These are phyloP conservation scores for Colletotrichum phormii DNA, from an alignment of 2,329 filamentous ascomycete species.

Conservation along the genomic window DNA sequence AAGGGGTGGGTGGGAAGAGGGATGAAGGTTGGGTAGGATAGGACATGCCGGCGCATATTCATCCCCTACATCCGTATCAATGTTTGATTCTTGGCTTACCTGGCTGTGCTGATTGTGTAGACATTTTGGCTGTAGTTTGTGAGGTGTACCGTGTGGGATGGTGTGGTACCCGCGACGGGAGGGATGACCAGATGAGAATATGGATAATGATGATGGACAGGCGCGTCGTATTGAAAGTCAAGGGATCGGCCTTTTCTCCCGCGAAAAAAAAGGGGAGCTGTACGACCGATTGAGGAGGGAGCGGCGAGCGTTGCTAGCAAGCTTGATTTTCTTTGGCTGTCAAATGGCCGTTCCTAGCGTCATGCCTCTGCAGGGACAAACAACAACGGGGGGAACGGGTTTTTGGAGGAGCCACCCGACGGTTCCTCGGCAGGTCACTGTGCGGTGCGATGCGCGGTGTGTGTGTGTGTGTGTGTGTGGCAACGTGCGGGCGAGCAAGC, in stretches of 20 bases:
- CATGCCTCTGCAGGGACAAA: constrained; percentile 35
- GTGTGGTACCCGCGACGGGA: constrained; percentile 29
- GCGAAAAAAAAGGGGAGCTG: constrained; percentile 28
- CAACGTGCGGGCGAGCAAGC: constrained; percentile 5
- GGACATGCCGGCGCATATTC: constrained; percentile 27
- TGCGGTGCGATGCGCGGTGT: background rate
- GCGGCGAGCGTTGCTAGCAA: constrained; percentile 21
- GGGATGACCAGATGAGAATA: constrained; percentile 6
- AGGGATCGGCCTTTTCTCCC: constrained; percentile 32
- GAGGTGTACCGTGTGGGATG: constrained; percentile 6
- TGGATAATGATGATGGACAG: constrained; percentile 33
- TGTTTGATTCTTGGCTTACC: constrained; percentile 38
- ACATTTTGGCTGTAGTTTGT: constrained; percentile 36
- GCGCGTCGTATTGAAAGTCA: constrained; percentile 29
- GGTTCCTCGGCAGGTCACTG: constrained; percentile 26
- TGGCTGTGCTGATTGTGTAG: constrained; percentile 39
- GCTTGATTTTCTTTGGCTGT: constrained; percentile 31
- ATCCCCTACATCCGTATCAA: constrained; percentile 1
- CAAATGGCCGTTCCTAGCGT: constrained; percentile 32
- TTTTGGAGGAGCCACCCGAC: constrained; percentile 24
- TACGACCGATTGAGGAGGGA: constrained; percentile 10
- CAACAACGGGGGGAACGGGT: constrained; percentile 14
- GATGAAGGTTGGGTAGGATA: constrained; percentile 21
- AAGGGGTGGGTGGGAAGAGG: constrained; percentile 29
- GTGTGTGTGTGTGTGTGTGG: background rate